These are phyloP conservation scores for Tulasnella sp. DNA, from an alignment of 768 basidiomycete species.

Conservation along the genomic window DNA sequence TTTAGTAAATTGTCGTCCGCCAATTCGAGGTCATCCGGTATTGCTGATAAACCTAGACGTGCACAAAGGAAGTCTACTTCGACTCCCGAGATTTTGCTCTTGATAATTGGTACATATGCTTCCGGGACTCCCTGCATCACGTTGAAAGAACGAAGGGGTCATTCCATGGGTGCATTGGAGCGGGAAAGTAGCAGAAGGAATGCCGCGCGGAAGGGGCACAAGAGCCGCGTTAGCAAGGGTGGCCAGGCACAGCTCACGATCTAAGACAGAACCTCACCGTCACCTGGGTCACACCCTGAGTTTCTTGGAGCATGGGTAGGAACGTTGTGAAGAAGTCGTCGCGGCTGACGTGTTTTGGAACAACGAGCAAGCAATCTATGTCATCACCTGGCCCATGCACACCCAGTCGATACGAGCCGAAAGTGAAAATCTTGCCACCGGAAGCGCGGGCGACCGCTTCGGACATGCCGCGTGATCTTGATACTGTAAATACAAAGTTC, in stretches of 20 bases:
- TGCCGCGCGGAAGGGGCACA: background rate
- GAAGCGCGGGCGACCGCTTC: conserved; percentile 83
- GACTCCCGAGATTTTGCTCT: conserved; percentile 84
- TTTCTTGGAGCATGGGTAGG: conserved; percentile 77
- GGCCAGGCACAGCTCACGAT: background rate
- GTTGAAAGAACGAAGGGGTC: background rate
- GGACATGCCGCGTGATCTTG: conserved; percentile 74
- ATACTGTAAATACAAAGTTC: conserved; percentile 84
- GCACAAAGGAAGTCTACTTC: conserved; percentile 95
- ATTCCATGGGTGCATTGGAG: conserved; percentile 7
- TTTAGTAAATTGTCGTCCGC: conserved; percentile 87
- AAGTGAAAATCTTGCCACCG: conserved; percentile 98
- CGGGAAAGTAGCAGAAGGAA: background rate
- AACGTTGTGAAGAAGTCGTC: conserved; percentile 95
- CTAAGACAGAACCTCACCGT: conserved; percentile 57
- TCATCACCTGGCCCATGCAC: conserved; percentile 95
- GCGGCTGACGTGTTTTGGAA: conserved; percentile 90
- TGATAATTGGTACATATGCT: conserved; percentile 95
- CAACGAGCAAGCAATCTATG: conserved; percentile 98
- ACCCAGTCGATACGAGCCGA: conserved; percentile 95
- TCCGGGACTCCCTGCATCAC: conserved; percentile 81
- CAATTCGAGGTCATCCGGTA: conserved; percentile 88
- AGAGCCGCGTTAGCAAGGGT: background rate
- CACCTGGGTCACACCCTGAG: conserved; percentile 82
- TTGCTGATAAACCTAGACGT: conserved; percentile 74